Percentiles rank a stretch among this genome's conserved stretches.
Evolutionary conservation across 352 stramenopile genomes (phyloP).

Genomic region (Phytophthora quininea): DNA sequence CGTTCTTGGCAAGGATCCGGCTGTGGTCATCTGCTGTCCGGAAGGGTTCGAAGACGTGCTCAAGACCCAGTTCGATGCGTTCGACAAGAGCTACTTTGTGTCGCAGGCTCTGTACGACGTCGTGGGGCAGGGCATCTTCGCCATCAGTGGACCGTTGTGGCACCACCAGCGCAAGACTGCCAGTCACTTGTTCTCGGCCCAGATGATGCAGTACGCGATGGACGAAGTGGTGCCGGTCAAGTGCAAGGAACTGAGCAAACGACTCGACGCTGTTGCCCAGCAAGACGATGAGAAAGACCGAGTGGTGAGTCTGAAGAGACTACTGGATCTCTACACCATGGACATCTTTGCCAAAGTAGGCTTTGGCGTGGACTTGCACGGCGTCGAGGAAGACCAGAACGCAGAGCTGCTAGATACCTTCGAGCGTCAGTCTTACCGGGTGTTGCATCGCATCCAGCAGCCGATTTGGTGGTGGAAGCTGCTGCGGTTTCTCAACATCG

Average conservation of each 20-base stretch:
- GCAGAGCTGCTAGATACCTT: constrained; percentile 43
- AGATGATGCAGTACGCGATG: constrained; percentile 69
- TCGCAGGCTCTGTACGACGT: constrained; percentile 56
- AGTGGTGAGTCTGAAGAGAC: constrained; percentile 49
- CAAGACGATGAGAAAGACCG: constrained; percentile 14
- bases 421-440: constrained; percentile 34
- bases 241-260: constrained; percentile 38
- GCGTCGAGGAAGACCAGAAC: constrained; percentile 46
- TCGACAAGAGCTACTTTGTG: constrained; percentile 65
- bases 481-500: constrained; percentile 44
- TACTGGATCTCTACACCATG: constrained; percentile 66
- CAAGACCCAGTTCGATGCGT: constrained; percentile 78
- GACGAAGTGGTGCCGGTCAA: constrained; percentile 52
- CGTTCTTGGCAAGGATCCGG: constrained; percentile 38
- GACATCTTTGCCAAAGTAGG: constrained; percentile 80
- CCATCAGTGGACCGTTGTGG: constrained; percentile 70
- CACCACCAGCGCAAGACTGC: constrained; percentile 83
- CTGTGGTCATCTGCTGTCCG: constrained; percentile 50
- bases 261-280: constrained; percentile 30
- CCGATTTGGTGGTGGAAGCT: constrained; percentile 49
- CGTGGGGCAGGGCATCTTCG: constrained; percentile 85
- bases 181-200: constrained; percentile 89
- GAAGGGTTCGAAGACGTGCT: constrained; percentile 62
- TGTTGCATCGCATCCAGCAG: constrained; percentile 45
- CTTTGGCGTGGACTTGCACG: constrained; percentile 67